Evolutionary conservation across 148 eudicot genomes (phyloP).

Genomic region (Heliamphora exappendiculata): DNA sequence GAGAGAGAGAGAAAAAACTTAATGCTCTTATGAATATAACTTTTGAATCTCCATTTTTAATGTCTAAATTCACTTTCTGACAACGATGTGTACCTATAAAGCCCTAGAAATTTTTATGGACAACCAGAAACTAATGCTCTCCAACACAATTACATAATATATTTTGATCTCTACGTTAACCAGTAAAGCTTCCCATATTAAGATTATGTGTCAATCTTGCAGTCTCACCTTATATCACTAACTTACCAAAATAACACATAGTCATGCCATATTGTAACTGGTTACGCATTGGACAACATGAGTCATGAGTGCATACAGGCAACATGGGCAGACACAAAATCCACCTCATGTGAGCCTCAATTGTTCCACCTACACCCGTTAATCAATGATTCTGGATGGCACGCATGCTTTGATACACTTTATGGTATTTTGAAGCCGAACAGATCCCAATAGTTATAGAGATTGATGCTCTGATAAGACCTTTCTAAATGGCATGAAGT

Average conservation of each 20-base stretch:
- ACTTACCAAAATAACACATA: background rate
- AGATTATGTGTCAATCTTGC: background rate
- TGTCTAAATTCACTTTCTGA: background rate
- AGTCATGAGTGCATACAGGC: background rate
- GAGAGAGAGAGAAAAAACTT: background rate
- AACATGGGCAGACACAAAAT: background rate
- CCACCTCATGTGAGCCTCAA: background rate
- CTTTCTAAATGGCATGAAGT: background rate
- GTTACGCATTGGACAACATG: background rate
- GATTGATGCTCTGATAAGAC: background rate
- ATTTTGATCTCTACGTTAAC: background rate
- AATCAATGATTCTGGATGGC: background rate
- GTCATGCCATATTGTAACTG: background rate
- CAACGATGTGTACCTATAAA: background rate
- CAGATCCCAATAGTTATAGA: background rate
- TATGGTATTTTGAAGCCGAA: background rate
- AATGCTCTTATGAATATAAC: background rate
- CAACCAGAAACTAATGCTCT: background rate
- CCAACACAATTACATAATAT: background rate
- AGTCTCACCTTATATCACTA: background rate
- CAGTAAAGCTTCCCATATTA: background rate
- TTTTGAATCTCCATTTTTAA: background rate
- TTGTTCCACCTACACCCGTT: background rate
- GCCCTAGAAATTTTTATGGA: background rate
- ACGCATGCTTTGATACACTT: background rate